These are phyloP conservation scores for Yamadazyma diospyri DNA, from an alignment of 1,139 yeast species.

Conservation along the genomic window DNA sequence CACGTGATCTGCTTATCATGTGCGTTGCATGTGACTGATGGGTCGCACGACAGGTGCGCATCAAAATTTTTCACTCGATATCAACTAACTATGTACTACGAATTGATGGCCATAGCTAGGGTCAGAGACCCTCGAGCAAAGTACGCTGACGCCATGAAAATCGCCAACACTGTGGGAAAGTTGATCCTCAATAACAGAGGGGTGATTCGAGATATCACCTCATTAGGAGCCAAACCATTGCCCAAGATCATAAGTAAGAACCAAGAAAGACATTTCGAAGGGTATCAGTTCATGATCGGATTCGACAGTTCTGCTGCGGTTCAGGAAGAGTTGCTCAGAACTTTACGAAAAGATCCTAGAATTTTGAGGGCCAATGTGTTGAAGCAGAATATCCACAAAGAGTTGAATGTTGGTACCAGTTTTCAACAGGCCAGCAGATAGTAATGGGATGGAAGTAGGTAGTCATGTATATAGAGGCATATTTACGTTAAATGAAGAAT, in stretches of 20 bases:
- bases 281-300: conserved; percentile 79
- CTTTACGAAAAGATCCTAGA: conserved; percentile 85
- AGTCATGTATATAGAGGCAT: background rate
- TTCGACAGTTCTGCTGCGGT: conserved; percentile 86
- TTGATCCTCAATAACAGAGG: conserved; percentile 87
- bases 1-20: conserved; percentile 5
- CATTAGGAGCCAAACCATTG: conserved; percentile 73
- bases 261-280: conserved; percentile 88
- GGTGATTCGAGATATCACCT: conserved; percentile 75
- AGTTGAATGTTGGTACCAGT: conserved; percentile 53
- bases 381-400: conserved; percentile 58
- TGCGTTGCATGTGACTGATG: conserved; percentile 1
- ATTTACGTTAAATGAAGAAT: no score
- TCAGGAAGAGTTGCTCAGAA: conserved; percentile 78
- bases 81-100: conserved; percentile 68
- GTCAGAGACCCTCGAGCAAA: conserved; percentile 54
- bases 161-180: conserved; percentile 79
- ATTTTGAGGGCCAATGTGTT: conserved; percentile 75
- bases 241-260: conserved; percentile 83
- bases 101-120: conserved; percentile 86
- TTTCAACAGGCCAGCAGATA: conserved; percentile 23
- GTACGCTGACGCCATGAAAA: conserved; percentile 63
- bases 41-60: background rate
- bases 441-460: background rate
- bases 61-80: conserved; percentile 2